These are phyloP conservation scores for Eucalyptus tenuipes DNA, from an alignment of 345 rosid genomes.

Conservation along the genomic window DNA sequence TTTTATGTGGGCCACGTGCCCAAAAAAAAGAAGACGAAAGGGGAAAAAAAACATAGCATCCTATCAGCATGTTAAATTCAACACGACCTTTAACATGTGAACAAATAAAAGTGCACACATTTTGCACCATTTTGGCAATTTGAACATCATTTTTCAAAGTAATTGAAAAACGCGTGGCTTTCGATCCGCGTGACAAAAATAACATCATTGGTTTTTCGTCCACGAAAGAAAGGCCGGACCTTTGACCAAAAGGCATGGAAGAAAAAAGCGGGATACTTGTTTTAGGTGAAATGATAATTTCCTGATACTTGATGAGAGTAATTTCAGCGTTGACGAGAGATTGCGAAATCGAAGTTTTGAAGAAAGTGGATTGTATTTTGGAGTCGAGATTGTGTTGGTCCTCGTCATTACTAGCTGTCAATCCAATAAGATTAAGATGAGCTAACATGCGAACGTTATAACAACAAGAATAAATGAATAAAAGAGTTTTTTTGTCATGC, in stretches of 20 bases:
- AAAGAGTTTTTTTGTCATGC: accelerated
- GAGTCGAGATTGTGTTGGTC: background rate
- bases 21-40: background rate
- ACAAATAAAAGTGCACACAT: background rate
- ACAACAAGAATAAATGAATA: no score
- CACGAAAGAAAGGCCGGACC: background rate
- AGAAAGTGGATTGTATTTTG: background rate
- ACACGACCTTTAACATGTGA: background rate
- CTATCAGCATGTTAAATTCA: background rate
- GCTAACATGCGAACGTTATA: accelerated
- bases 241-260: background rate
- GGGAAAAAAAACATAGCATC: background rate
- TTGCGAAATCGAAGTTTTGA: background rate
- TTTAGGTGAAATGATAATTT: no score
- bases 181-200: background rate
- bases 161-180: no score
- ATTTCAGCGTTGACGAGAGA: background rate
- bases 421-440: background rate
- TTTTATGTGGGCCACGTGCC: background rate
- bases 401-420: background rate
- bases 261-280: background rate
- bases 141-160: no score
- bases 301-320: background rate
- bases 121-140: background rate
- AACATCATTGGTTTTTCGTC: background rate